Evolutionary conservation across 1,284 basidiomycete genomes (phyloP).

Genomic region (Acaromyces ingoldii): DNA sequence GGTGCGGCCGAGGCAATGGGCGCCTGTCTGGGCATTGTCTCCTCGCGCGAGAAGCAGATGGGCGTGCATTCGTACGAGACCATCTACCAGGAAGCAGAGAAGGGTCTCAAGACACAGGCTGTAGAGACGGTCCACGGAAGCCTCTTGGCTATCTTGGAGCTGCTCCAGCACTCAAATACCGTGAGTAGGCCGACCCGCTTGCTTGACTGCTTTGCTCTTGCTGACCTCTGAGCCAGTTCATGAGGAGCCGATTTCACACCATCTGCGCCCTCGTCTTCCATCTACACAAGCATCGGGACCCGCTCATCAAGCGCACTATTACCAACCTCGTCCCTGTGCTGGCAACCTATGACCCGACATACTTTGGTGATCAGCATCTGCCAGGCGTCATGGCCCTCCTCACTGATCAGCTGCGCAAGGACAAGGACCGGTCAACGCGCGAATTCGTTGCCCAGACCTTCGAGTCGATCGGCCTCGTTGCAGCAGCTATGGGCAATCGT

Average conservation of each 20-base stretch:
- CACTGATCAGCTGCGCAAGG: constrained; percentile 36
- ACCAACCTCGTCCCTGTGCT: constrained; percentile 44
- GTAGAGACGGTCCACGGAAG: constrained; percentile 89
- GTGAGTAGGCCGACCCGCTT: constrained; percentile 55
- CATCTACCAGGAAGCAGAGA: constrained; percentile 74
- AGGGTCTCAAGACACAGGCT: constrained; percentile 72
- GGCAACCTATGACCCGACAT: constrained; percentile 47
- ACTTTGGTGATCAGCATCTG: constrained; percentile 47
- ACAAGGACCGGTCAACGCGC: constrained; percentile 37
- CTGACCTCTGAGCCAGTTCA: constrained; percentile 61
- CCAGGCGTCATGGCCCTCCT: constrained; percentile 38
- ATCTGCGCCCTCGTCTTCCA: constrained; percentile 89
- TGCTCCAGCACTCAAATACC: constrained; percentile 87
- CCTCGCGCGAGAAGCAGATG: constrained; percentile 47
- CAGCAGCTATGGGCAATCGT: constrained; percentile 81
- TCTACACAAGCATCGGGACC: constrained; percentile 81
- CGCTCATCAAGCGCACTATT: constrained; percentile 68
- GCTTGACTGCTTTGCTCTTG: neutral
- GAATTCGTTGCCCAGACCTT: constrained; percentile 58
- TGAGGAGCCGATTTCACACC: constrained; percentile 82
- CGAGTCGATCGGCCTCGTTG: constrained; percentile 92
- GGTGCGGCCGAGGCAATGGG: constrained; percentile 49
- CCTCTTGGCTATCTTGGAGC: constrained; percentile 82
- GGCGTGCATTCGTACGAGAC: constrained; percentile 45
- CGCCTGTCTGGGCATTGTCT: constrained; percentile 49